Base-by-base conservation (phyloP, 2,329 filamentous ascomycete genomes). In the Fusarium lateritium region DNA sequence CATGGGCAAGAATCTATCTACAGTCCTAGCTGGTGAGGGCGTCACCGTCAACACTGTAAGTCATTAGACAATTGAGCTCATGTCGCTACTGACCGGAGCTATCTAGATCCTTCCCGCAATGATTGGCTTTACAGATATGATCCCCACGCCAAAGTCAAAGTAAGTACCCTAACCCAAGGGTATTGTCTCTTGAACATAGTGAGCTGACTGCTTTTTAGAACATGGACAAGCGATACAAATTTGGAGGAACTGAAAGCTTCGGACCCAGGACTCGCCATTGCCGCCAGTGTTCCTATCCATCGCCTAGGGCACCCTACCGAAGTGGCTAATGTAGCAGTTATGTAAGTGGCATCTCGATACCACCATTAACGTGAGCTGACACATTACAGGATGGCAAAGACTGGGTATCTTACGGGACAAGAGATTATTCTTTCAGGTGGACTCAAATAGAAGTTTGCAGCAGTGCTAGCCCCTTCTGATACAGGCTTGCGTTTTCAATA, bases 71-170 rank as follows among this genome's bases (percentile, higher is more conserved):
- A 3, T 17, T 7, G 5, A 42, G 2, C 2, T 4, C 2, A 1
- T 10, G 0, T 3, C 2, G 3, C 11, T 9, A 13, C 40, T 62
- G 3, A 67, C 8, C 2, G 0, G 0, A 11, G 1, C 21, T 28
- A 5, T 2, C 0, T 0, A 61, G 77, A 75, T 79, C 2, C 63
- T 76, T 2, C 78, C 78, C 0, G 78, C 78, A 2, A 79, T 79
- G 78, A 79, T 79, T 26, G 78, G 76, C 0, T 70, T 73, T 14
- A 79, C 77, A 7, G 78, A 76, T 19, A 79, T 79, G 77, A 79
- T 79, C 13, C 76, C 78, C 2, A 73, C 74, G 0, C 77, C 78
- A 2, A 76, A 76, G 17, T 72, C 74, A 42, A 76, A 51, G 78
- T 79, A 53, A 40, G 39, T 47, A 19, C 31, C 9, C 5, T 26